phyloP scores from a whole-genome alignment of 257 asterid genomes.

The Solanum piurae region DNA sequence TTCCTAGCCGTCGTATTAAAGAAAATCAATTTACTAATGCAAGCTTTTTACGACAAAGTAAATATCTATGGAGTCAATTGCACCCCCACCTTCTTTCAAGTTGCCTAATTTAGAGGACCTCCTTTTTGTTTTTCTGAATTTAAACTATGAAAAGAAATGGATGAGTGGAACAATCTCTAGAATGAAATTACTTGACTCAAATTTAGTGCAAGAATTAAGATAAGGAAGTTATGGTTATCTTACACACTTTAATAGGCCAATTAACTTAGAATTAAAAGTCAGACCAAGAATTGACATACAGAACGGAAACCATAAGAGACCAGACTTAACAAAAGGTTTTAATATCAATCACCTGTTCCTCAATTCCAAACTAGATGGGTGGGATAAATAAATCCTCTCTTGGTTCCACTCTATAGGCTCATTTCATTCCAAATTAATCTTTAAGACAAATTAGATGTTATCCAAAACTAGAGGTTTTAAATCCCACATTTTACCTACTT shows the following conservation, averaged over 20 bases:
- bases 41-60: neutral
- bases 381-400: neutral
- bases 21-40: neutral
- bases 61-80: neutral
- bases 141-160: neutral
- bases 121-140: neutral
- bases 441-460: neutral
- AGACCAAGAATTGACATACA: neutral
- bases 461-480: neutral
- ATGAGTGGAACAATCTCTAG: neutral
- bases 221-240: too few relatives aligned
- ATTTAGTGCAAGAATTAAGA: neutral
- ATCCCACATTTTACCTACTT: neutral
- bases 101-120: neutral
- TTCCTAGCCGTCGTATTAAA: neutral
- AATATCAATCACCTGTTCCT: neutral
- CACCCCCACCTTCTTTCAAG: neutral
- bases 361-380: neutral
- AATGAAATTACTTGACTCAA: neutral
- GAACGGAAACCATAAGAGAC: neutral
- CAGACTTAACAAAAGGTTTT: neutral
- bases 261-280: neutral
- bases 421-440: neutral
- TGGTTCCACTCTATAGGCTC: neutral
- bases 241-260: neutral